Evolutionary conservation across 352 stramenopile species (phyloP).

Genomic region (Phytophthora palmivora): DNA sequence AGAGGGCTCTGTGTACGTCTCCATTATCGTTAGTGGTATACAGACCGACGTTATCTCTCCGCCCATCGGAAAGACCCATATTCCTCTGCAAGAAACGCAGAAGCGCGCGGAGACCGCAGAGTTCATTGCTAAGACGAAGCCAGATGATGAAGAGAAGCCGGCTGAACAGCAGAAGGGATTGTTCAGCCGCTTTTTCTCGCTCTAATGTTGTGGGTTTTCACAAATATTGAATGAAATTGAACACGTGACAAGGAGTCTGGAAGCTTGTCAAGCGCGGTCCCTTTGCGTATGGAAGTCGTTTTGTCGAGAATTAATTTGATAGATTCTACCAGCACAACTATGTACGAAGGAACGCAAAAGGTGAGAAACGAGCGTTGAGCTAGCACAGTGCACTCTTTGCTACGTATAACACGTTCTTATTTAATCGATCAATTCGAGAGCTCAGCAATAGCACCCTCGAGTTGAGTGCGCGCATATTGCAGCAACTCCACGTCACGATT

Average conservation of each 20-base stretch:
- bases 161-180: conserved; percentile 51
- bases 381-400: conserved; percentile 32
- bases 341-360: neutral
- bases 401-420: conserved; percentile 28
- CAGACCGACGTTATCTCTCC: conserved; percentile 87
- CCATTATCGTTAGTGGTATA: conserved; percentile 90
- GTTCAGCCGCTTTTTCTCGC: conserved; percentile 79
- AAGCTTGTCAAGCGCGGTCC: neutral
- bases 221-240: conserved; percentile 29
- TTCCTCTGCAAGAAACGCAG: conserved; percentile 49
- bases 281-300: conserved; percentile 17
- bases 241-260: neutral
- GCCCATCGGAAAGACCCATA: conserved; percentile 61
- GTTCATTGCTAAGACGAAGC: conserved; percentile 12
- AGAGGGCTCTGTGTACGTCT: conserved; percentile 84
- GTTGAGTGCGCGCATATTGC: conserved; percentile 59
- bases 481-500: conserved; percentile 70
- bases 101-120: conserved; percentile 33
- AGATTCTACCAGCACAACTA: too few relatives aligned
- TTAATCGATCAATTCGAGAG: conserved; percentile 52
- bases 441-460: conserved; percentile 71
- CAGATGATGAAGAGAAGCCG: conserved; percentile 29
- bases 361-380: conserved; percentile 7
- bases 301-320: neutral
- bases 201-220: conserved; percentile 42